A percentile compares a stretch with the other conserved stretches of the same genome.
Evolutionary conservation across 1,284 basidiomycete species (phyloP).

Genomic region (Wallemia mellicola): DNA sequence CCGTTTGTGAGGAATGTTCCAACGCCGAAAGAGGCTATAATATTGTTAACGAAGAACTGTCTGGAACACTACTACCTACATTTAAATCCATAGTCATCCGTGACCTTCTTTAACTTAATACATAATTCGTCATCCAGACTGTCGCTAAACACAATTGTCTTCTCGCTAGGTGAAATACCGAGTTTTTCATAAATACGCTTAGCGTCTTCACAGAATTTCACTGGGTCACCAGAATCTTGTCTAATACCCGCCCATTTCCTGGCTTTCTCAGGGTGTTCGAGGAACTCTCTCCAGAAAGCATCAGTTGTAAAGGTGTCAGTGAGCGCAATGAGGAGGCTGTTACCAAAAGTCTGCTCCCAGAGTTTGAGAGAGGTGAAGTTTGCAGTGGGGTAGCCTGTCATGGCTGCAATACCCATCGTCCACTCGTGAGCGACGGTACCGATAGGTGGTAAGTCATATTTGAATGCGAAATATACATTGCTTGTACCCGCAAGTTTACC

Average conservation of each 20-base stretch:
- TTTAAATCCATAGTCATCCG: constrained; percentile 38
- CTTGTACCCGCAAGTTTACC: constrained; percentile 56
- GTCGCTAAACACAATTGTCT: constrained; percentile 57
- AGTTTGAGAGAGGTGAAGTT: constrained; percentile 43
- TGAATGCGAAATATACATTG: constrained; percentile 23
- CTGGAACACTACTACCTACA: constrained; percentile 13
- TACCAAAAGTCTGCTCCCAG: constrained; percentile 34
- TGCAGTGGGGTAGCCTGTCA: constrained; percentile 44
- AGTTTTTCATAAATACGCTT: constrained; percentile 35
- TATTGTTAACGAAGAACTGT: neutral
- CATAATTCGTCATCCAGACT: constrained; percentile 39
- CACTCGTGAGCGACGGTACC: constrained; percentile 85
- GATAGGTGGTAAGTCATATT: constrained; percentile 23
- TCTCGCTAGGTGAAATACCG: constrained; percentile 31
- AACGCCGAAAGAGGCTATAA: constrained; percentile 46
- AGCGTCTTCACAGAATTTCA: constrained; percentile 37
- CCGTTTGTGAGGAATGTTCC: constrained; percentile 69
- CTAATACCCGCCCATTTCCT: constrained; percentile 45
- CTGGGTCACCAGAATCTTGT: constrained; percentile 77
- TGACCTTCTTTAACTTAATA: constrained; percentile 34
- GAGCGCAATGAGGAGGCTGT: constrained; percentile 35
- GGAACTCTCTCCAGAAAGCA: constrained; percentile 45
- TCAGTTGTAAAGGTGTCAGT: constrained; percentile 75
- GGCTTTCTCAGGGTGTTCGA: constrained; percentile 27
- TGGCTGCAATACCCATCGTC: constrained; percentile 75